Evolutionary conservation across 148 eudicot genomes (phyloP).

Genomic region (Rhododendron simsii): DNA sequence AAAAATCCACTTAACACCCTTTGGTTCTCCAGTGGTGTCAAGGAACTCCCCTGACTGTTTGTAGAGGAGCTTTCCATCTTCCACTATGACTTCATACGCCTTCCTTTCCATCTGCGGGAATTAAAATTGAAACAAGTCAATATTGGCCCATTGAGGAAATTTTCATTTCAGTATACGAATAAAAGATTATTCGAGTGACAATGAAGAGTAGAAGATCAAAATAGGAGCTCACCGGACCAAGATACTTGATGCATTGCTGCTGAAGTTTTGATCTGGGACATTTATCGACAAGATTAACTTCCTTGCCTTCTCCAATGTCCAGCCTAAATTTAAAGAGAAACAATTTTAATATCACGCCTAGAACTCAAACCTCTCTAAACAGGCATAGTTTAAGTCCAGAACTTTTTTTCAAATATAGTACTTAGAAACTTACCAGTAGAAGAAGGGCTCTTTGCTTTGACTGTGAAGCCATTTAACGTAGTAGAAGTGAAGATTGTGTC

Average conservation of each 20-base stretch:
- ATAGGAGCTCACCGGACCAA: constrained; percentile 70
- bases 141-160: not conserved
- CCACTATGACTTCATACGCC: constrained; percentile 72
- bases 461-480: constrained; percentile 78
- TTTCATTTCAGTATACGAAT: not conserved
- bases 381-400: not conserved
- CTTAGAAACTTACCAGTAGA: constrained; percentile 66
- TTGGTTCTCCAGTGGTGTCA: constrained; percentile 57
- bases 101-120: constrained; percentile 72
- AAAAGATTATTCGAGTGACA: not conserved
- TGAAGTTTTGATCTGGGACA: constrained; percentile 80
- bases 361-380: not conserved
- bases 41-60: constrained; percentile 57
- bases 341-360: not conserved
- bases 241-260: constrained; percentile 96
- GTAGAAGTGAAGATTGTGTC: constrained; percentile 92
- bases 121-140: not conserved
- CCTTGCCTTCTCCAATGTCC: constrained; percentile 97
- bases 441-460: constrained; percentile 94
- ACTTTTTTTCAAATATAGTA: not conserved
- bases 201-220: not conserved
- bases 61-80: constrained; percentile 59
- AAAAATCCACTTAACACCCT: constrained; percentile 85
- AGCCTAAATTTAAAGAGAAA: constrained; percentile 45
- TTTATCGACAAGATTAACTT: constrained; percentile 64